Base-by-base conservation (phyloP, 441 rosid genomes). In the Geranium incanum region DNA sequence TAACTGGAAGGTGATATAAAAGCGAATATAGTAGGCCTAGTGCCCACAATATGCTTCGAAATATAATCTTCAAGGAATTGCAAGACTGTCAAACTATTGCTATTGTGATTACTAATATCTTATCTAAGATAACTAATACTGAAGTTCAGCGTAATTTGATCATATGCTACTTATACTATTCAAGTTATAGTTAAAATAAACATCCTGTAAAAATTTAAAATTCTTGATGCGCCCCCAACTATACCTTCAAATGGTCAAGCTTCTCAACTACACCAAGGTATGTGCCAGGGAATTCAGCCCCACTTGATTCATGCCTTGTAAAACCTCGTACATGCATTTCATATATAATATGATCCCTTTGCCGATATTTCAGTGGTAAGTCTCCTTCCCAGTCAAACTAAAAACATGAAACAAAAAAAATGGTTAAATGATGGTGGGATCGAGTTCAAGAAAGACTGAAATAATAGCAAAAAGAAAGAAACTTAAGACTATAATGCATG, bases 371-470 rank as follows among this genome's bases (percentile, higher is more conserved):
- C 84, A 86, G 77, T 41, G 86, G 96, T 75, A 91, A 82, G 86
- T 94, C 98, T 67, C 98, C 98, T 76, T 94, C 95, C 98, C 98
- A 94, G 69, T 94, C 96, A 86, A 94, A 89, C 98, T 94, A 86
- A 75, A 81, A 82, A 69, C 59, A 70, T 37, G 48, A 77, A 78
- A 69, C 12, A 36, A 37, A 5, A 64, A 48, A 76, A 48, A 67
- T 45, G 68, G 66, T 39, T 48, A 48, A 70, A 68, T 43, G 23
- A 55, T 71, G 18, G 6, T 36, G 73, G 73, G 33, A 72, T 69
- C 12, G 68, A 71, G 68, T 38, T 12, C 52, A 52, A 71, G 60
- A 41, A 38, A 28, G 5, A 72, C 23, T 39, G 15, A 70, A 38
- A 21, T 18, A 18, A 71, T 11, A 43, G 6, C 12, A 23, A 11